A percentile compares a stretch with the other conserved stretches of the same genome.
These are phyloP conservation scores for Amphibolis antarctica DNA, from an alignment of 106 monocot species.

Conservation along the genomic window DNA sequence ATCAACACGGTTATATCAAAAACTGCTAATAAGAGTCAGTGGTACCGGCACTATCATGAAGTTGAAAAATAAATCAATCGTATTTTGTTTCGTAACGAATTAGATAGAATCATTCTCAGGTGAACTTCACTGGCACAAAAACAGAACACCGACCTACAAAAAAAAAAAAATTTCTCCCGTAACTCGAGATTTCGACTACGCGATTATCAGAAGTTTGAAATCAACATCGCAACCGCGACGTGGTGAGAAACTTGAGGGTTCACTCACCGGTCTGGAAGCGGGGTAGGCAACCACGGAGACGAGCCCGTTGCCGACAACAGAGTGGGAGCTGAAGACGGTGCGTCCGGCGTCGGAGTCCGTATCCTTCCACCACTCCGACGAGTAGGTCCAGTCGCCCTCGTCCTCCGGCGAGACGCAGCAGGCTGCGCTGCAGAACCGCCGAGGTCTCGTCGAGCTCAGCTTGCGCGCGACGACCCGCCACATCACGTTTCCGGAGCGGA, in stretches of 20 bases:
- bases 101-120: no score
- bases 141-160: no score
- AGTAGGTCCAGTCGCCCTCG: conserved; percentile 86
- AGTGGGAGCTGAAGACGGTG: conserved; percentile 55
- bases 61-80: no score
- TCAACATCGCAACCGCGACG: no score
- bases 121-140: no score
- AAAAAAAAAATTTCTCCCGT: no score
- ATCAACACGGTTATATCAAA: not conserved
- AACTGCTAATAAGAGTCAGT: not conserved
- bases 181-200: no score
- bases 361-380: conserved; percentile 69
- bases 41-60: not conserved
- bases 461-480: conserved; percentile 2
- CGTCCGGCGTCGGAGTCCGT: conserved; percentile 23
- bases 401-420: conserved; percentile 23
- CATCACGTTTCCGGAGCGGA: not conserved
- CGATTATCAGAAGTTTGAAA: no score
- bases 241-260: no score
- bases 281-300: conserved; percentile 80
- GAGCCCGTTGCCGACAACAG: conserved; percentile 66
- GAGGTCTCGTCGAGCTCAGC: not conserved
- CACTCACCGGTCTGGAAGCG: conserved; percentile 65
- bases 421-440: conserved; percentile 23
- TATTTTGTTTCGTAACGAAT: no score